Base-by-base conservation (phyloP, 768 basidiomycete species). In the Inosperma sp. region DNA sequence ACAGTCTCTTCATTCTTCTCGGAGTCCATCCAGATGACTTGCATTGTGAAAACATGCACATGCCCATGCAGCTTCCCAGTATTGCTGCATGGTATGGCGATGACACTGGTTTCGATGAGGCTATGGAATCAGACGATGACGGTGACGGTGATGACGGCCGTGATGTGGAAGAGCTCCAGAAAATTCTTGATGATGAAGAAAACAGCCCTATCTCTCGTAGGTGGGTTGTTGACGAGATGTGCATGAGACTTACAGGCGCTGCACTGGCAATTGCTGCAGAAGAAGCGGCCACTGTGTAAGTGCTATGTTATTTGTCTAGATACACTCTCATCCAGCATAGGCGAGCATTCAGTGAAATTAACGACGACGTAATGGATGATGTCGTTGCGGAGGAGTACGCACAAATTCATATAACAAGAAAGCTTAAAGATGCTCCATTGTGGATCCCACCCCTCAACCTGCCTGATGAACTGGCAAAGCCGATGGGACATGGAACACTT, bases 1-100 rank as follows among this genome's bases (percentile, higher is more conserved):
- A 62, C 19, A 52, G 40, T 22, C 39, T 67, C 2, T 47, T 62
- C 31, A 47, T 35, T 3, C 46, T 65, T 12, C 53, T 61, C n/a
- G 62, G 65, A 7, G 2, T 65, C 6, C 23, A 36, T 10, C 26
- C 54, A 3, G 5, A 40, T 8, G 34, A 57, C 36, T 22, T 41
- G 12, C 25, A 31, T 29, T 19, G 27, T 30, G 13, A 10, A 7
- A 7, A 21, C 16, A 22, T 10, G 12, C 25, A 3, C 8, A n/a
- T n/a, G n/a, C n/a, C n/a, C n/a, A n/a, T 29, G 12, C 23, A 27
- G 21, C 35, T 49, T 37, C 48, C 48, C 23, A 27, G 36, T 13
- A 49, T 49, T n/a, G 36, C n/a, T 4, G 19, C 36, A 1, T 49
- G 48, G 48, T 40, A 40, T 22, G 36, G 40, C 7, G 17, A 49